Evolutionary conservation across 2,329 filamentous ascomycete species (phyloP).

Genomic region (Xylariaceae sp.): DNA sequence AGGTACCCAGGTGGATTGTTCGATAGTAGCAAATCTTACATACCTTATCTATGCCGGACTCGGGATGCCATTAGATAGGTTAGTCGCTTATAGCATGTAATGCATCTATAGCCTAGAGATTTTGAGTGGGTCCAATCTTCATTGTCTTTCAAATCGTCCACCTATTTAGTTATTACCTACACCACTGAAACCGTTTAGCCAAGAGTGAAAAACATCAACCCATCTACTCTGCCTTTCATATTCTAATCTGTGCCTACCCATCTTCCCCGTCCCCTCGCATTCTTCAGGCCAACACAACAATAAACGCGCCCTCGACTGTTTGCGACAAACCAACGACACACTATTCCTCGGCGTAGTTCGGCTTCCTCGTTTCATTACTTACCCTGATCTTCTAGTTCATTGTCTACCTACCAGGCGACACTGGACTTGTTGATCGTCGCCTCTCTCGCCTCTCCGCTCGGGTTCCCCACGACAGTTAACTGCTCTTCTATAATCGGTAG

Average conservation of each 20-base stretch:
- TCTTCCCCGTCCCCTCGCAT: background rate
- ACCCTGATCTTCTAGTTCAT: background rate
- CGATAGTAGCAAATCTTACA: too few species aligned
- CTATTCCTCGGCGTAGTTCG: background rate
- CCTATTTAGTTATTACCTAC: too few species aligned
- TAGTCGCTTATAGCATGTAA: too few species aligned
- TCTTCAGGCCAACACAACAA: conserved; percentile 2
- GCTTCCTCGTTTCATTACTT: background rate
- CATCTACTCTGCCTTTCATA: conserved; percentile 4
- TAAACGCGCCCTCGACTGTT: background rate
- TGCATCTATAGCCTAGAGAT: too few species aligned
- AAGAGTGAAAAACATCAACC: conserved; percentile 1
- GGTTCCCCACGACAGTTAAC: conserved; percentile 10
- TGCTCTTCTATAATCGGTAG: conserved; percentile 16
- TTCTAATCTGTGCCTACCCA: background rate
- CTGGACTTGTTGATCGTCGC: background rate
- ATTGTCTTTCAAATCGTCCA: too few species aligned
- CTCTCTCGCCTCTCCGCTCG: background rate
- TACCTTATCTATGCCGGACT: too few species aligned
- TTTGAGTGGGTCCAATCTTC: too few species aligned
- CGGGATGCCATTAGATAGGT: too few species aligned
- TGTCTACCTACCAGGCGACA: background rate
- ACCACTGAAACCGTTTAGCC: too few species aligned
- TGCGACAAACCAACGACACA: background rate
- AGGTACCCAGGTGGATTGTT: too few species aligned